A percentile compares a stretch with the other conserved stretches of the same genome.
phyloP scores from a whole-genome alignment of 2,329 filamentous ascomycete genomes.

The Mycosphaerella sp. region DNA sequence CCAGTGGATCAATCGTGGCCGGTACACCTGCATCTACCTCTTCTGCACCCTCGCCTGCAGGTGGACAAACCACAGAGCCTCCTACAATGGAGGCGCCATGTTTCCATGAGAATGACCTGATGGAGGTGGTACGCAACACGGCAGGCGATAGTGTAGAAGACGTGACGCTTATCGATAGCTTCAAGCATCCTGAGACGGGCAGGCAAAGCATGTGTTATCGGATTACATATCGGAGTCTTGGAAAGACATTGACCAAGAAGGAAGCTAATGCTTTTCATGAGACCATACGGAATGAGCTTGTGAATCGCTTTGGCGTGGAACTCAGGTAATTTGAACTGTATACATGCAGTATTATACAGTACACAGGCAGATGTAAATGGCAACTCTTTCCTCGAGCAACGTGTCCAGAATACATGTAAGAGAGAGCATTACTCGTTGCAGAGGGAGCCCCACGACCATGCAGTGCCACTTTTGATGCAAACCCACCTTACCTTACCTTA shows the following conservation, averaged over 20 bases:
- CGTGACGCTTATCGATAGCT: conserved; percentile 76
- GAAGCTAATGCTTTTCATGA: conserved; percentile 74
- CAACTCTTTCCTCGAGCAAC: not conserved
- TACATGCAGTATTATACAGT: not conserved
- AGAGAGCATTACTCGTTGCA: no score
- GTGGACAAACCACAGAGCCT: conserved; percentile 34
- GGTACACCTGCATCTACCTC: conserved; percentile 30
- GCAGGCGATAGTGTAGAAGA: conserved; percentile 83
- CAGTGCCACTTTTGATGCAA: no score
- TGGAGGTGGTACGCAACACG: conserved; percentile 84
- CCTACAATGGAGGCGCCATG: conserved; percentile 34
- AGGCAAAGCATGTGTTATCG: conserved; percentile 83
- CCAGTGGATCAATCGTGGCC: conserved; percentile 26
- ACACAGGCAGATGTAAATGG: not conserved
- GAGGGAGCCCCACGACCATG: no score
- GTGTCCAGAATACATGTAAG: no score
- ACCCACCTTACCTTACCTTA: no score
- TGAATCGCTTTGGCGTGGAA: conserved; percentile 69
- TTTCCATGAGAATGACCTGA: conserved; percentile 94
- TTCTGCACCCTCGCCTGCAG: conserved; percentile 32
- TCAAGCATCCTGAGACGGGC: conserved; percentile 78
- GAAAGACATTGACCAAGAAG: conserved; percentile 78
- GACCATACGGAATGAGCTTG: conserved; percentile 58
- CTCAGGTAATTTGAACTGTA: conserved; percentile 49
- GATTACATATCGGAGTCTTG: conserved; percentile 87